Evolutionary conservation across 1,284 basidiomycete species (phyloP), one percentile per base, ranked within the genome.

Genomic region (Fomitopsis palustris): DNA sequence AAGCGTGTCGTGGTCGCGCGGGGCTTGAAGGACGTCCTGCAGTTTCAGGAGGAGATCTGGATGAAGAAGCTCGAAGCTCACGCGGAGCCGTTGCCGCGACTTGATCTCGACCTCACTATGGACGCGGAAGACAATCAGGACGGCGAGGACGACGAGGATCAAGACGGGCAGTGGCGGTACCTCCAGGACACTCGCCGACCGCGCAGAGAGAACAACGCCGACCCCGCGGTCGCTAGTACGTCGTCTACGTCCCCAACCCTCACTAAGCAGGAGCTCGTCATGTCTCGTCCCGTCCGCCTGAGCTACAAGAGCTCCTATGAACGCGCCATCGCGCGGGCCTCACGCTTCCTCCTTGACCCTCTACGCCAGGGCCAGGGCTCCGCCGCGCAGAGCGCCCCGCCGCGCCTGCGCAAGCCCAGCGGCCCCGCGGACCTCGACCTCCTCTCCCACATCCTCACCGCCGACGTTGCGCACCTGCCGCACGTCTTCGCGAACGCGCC

Each of bases 1-100:
- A 86, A 84, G 68, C 79, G 88, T 25, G 70, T 76, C 35, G 72
- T 86, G 29, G 83, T 88, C 57, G 86, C 87, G 33, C 80, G 81
- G 39, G 85, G 84, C 5, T 73, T 89, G 56, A 82, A 83, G 62
- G 88, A 90, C 64, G 82, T 85, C 27, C 72, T 90, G n/a, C 80
- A 81, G 61, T 88, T 86, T 63, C 83, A 85, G 61, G 80, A 86
- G 57, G 80, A 83, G 59, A 78, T 86, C 42, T 82, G 81, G 81
- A 72, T 67, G 62, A 75, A 75, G 61, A 77, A 71, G 57, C 61
- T 79, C 12, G 70, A 75, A 59, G 64, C 63, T 38, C 65, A 68
- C 16, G 70, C 67, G 10, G 35, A 37, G 35, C 35, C 35, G 23
- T 74, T 71, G 41, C 74, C 77, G 31, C 62, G 65, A 9, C 66